A percentile compares a stretch with the other conserved stretches of the same genome.
These are phyloP conservation scores for Dovyalis caffra DNA, from an alignment of 345 rosid species.

Conservation along the genomic window DNA sequence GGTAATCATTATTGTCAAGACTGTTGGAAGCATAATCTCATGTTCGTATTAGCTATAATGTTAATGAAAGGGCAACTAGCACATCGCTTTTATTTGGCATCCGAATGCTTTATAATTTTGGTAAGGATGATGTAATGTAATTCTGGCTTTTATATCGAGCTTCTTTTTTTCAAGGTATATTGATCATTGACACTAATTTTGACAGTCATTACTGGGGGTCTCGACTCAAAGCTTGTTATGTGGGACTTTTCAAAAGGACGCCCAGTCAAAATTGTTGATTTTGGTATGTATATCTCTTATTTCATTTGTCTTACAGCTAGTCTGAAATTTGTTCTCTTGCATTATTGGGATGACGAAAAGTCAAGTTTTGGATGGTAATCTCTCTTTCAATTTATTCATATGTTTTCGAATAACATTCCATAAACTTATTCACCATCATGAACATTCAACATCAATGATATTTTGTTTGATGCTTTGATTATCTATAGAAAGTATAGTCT, in stretches of 20 bases:
- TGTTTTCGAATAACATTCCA: no score
- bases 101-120: not conserved
- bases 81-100: not conserved
- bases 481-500: no score
- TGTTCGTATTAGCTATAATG: not conserved
- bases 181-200: not conserved
- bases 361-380: no score
- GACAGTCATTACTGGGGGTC: constrained; percentile 83
- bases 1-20: not conserved
- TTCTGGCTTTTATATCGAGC: constrained; percentile 8
- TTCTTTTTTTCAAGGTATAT: not conserved
- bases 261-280: constrained; percentile 60
- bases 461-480: no score
- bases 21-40: not conserved
- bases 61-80: not conserved
- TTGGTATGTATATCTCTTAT: constrained; percentile 43
- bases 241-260: constrained; percentile 97
- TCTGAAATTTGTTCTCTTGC: not conserved
- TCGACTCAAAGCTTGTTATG: constrained; percentile 79
- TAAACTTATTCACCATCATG: no score
- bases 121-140: not conserved
- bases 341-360: no score
- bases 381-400: no score
- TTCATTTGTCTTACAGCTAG: not conserved
- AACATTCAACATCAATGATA: no score